phyloP scores from a whole-genome alignment of 2,329 filamentous ascomycete species.

The Hypoxylon sp. region DNA sequence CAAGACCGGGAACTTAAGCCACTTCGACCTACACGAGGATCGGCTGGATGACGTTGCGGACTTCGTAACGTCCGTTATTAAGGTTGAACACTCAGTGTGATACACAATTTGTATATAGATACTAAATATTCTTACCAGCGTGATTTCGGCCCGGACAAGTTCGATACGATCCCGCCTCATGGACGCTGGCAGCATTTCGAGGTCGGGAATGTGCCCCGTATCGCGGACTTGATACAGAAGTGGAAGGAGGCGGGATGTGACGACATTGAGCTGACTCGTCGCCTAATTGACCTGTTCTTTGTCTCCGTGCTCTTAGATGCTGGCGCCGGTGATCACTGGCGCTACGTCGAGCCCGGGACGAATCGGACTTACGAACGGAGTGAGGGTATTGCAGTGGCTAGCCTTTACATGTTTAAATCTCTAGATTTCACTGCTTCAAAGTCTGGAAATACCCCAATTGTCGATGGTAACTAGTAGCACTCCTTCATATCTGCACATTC shows the following conservation, averaged over 20 bases:
- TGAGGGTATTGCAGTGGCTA: constrained; percentile 28
- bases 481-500: not conserved
- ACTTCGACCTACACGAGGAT: constrained; percentile 18
- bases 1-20: constrained; percentile 17
- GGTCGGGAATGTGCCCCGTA: constrained; percentile 73
- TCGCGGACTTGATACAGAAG: constrained; percentile 12
- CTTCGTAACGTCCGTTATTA: constrained; percentile 25
- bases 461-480: constrained; percentile 17
- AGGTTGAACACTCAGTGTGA: constrained; percentile 1
- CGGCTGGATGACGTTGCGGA: constrained; percentile 22
- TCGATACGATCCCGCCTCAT: constrained; percentile 82
- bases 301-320: constrained; percentile 30
- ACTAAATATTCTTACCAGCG: constrained; percentile 56
- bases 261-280: constrained; percentile 79
- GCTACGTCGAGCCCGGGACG: constrained; percentile 19
- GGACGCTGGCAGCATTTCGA: constrained; percentile 88
- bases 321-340: constrained; percentile 26
- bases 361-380: constrained; percentile 22
- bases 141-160: constrained; percentile 68
- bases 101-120: not conserved
- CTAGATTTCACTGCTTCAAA: constrained; percentile 5
- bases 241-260: constrained; percentile 78
- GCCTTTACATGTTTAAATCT: constrained; percentile 28
- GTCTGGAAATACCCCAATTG: constrained; percentile 2
- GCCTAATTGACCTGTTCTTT: constrained; percentile 83